Evolutionary conservation across 108 stramenopile genomes (phyloP).

Genomic region (Stephanodiscus minutulus): DNA sequence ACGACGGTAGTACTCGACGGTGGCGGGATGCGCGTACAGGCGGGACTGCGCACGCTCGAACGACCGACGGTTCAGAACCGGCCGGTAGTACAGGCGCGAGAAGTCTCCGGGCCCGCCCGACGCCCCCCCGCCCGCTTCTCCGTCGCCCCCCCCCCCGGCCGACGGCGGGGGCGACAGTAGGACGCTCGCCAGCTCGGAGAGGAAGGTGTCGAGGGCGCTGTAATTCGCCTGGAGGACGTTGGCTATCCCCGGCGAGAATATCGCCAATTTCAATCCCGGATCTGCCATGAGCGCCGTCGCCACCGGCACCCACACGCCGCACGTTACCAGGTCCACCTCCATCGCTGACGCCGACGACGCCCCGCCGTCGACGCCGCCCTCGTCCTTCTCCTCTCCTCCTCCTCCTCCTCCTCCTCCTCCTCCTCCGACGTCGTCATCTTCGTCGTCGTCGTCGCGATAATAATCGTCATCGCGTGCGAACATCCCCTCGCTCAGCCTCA

Average conservation of each 20-base stretch:
- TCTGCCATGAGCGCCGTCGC: constrained; percentile 89
- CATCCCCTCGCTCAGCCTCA: constrained; percentile 74
- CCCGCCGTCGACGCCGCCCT: background rate
- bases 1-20: constrained; percentile 80
- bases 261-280: constrained; percentile 84
- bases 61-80: constrained; percentile 40
- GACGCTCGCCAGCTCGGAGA: constrained; percentile 64
- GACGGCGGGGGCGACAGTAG: constrained; percentile 39
- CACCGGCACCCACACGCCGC: constrained; percentile 88
- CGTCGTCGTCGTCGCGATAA: background rate
- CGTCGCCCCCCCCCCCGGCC: background rate
- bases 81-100: constrained; percentile 60
- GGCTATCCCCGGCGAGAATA: constrained; percentile 92
- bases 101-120: constrained; percentile 38
- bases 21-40: constrained; percentile 76
- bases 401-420: constrained; percentile 1
- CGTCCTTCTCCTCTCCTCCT: constrained; percentile 1
- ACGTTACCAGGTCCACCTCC: constrained; percentile 82
- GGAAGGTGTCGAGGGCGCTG: constrained; percentile 72
- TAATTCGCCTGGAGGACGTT: constrained; percentile 86
- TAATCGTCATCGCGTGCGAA: constrained; percentile 27
- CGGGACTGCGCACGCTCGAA: constrained; percentile 73
- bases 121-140: background rate
- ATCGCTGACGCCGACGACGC: constrained; percentile 12
- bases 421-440: background rate